phyloP scores from a whole-genome alignment of 192 early-diverging fungal genomes.

The Coemansia sp. region DNA sequence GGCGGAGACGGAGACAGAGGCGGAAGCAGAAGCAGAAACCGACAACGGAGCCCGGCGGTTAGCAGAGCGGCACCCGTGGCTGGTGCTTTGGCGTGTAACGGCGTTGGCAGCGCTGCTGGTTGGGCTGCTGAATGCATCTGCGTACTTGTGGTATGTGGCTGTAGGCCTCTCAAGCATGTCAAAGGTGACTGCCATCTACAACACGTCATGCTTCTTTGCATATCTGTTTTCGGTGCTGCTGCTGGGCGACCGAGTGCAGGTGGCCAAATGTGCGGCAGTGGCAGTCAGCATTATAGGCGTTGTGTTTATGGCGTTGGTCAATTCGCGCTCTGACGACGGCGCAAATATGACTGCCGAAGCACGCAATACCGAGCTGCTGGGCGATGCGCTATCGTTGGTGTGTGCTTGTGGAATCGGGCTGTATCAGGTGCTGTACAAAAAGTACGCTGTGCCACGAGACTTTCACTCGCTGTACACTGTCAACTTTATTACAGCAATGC shows the following conservation, averaged over 20 bases:
- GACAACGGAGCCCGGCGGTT: slow-evolving; percentile 23
- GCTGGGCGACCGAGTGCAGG: slow-evolving; percentile 62
- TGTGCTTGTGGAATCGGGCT: slow-evolving; percentile 72
- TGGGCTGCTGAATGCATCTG: slow-evolving; percentile 60
- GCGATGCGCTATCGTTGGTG: slow-evolving; percentile 61
- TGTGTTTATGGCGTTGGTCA: slow-evolving; percentile 59
- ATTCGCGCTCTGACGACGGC: slow-evolving; percentile 19
- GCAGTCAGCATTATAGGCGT: slow-evolving; percentile 69
- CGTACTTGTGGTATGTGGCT: slow-evolving; percentile 79
- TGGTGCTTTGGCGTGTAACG: slow-evolving; percentile 24
- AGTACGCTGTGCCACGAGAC: slow-evolving; percentile 59
- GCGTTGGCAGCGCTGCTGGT: slow-evolving; percentile 49
- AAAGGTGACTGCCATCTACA: slow-evolving; percentile 78
- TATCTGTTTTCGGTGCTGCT: slow-evolving; percentile 75
- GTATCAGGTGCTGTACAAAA: slow-evolving; percentile 79
- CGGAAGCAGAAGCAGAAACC: neutral
- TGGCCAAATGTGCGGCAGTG: slow-evolving; percentile 63
- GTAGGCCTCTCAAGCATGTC: slow-evolving; percentile 72
- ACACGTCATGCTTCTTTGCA: slow-evolving; percentile 79
- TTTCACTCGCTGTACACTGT: slow-evolving; percentile 68
- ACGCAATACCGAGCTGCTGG: slow-evolving; percentile 43
- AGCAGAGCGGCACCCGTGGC: slow-evolving; percentile 18
- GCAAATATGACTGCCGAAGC: slow-evolving; percentile 1
- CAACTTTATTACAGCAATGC: slow-evolving; percentile 66
- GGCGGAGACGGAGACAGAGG: neutral